Percentiles rank a stretch among this genome's conserved stretches.
Conservation (phyloP, 2,329 filamentous ascomycete genomes). For the Ophiostoma quercus region DNA sequence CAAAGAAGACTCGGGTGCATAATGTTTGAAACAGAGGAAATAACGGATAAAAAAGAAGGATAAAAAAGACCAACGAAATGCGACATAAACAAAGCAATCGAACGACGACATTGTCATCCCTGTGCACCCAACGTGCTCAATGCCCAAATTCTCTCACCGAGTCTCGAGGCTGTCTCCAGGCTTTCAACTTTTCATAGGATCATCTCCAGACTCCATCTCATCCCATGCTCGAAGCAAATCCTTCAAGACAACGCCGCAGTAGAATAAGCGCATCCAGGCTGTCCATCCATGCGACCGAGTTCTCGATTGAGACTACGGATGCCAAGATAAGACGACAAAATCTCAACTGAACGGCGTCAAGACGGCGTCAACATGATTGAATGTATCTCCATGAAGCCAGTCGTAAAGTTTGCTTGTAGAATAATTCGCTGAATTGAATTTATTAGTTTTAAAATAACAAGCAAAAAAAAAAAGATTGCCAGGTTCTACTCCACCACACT, state of each 20-base stretch:
- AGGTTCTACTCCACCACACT: neutral
- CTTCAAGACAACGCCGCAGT: neutral
- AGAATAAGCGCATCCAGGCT: neutral
- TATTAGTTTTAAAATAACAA: neutral
- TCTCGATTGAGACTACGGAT: neutral
- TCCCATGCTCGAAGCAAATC: neutral
- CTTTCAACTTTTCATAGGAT: neutral
- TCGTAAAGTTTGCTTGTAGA: too few species aligned
- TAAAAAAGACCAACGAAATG: neutral
- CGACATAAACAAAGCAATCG: neutral
- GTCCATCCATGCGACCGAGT: neutral
- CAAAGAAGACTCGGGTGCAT: neutral
- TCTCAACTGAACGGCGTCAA: neutral
- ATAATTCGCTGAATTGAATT: neutral
- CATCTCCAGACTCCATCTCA: neutral
- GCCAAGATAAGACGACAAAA: neutral
- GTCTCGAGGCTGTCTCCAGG: neutral
- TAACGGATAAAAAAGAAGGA: neutral
- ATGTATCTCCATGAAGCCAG: neutral
- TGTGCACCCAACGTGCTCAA: neutral
- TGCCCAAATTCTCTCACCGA: neutral
- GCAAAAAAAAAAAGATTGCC: neutral
- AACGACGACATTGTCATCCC: neutral
- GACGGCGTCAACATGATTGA: neutral
- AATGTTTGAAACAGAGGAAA: neutral